Conservation (phyloP, 805 yeast species). For the Hanseniaspora clermontiae region DNA sequence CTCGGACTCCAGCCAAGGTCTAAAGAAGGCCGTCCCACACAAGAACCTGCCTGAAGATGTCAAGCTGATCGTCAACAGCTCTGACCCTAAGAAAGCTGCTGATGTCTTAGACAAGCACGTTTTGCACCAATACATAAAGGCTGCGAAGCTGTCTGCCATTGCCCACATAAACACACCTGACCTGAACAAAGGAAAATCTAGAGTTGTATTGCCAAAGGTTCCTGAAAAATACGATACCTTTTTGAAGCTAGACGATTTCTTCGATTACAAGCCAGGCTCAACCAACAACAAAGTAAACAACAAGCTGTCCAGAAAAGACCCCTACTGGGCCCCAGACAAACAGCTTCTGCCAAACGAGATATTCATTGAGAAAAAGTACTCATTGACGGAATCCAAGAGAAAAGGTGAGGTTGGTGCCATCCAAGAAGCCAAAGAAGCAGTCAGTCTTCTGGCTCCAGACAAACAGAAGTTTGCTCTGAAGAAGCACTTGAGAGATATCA, state of each 20-base stretch:
- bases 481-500: conserved; percentile 29
- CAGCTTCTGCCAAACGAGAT: conserved; percentile 17
- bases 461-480: not conserved
- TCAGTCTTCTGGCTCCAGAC: conserved; percentile 5
- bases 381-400: conserved; percentile 7
- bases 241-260: conserved; percentile 55
- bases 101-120: conserved; percentile 2
- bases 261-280: conserved; percentile 42
- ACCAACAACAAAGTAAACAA: conserved; percentile 16
- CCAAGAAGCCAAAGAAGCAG: not conserved
- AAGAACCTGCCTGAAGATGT: not conserved
- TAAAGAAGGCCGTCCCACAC: conserved; percentile 7
- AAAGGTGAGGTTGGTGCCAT: conserved; percentile 2
- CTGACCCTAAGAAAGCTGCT: conserved; percentile 1
- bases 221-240: conserved; percentile 47
- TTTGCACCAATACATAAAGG: conserved; percentile 41
- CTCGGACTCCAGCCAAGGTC: not conserved
- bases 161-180: conserved; percentile 6
- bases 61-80: conserved; percentile 1
- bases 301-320: conserved; percentile 17
- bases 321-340: conserved; percentile 17
- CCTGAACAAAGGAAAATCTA: conserved; percentile 1
- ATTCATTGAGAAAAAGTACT: conserved; percentile 1
- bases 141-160: conserved; percentile 52
- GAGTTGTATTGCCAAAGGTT: not conserved